Conservation (phyloP, 2,329 filamentous ascomycete species). For the Neurospora sp. region DNA sequence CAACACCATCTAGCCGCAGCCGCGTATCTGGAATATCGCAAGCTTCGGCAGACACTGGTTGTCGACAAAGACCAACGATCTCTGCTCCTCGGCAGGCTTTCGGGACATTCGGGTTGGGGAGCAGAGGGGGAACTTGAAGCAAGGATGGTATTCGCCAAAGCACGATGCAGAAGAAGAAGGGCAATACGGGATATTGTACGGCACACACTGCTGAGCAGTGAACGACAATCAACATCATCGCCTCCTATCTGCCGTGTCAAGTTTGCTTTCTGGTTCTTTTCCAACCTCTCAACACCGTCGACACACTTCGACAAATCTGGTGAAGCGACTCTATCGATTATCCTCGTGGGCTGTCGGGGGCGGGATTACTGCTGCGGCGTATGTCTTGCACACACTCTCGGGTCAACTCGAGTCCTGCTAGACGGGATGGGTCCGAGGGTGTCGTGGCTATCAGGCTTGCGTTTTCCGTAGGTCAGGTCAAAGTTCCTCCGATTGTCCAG, state of each 20-base stretch:
- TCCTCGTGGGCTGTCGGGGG: constrained; percentile 4
- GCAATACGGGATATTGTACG: neutral
- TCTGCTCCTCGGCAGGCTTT: constrained; percentile 8
- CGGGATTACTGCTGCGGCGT: constrained; percentile 20
- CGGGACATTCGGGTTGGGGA: neutral
- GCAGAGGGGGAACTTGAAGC: constrained; percentile 6
- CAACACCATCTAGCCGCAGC: constrained; percentile 26
- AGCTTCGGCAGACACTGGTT: constrained; percentile 33
- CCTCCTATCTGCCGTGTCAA: constrained; percentile 6
- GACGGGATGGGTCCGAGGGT: constrained; percentile 5
- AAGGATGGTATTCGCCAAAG: neutral
- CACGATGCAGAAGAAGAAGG: neutral
- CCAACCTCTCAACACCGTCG: constrained; percentile 7
- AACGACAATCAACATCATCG: neutral
- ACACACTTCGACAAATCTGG: constrained; percentile 12
- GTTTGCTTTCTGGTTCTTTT: constrained; percentile 12
- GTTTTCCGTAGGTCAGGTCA: constrained; percentile 20
- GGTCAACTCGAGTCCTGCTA: constrained; percentile 7
- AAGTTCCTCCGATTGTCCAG: constrained; percentile 13
- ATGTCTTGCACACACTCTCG: neutral
- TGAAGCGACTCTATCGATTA: constrained; percentile 1
- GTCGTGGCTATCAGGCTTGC: neutral
- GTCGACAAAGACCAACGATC: constrained; percentile 29
- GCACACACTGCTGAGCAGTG: neutral
- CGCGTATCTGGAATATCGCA: constrained; percentile 31